Evolutionary conservation across 1,139 yeast species (phyloP), one percentile per base, ranked within the genome.

Genomic region (Lodderomyces beijingensis): DNA sequence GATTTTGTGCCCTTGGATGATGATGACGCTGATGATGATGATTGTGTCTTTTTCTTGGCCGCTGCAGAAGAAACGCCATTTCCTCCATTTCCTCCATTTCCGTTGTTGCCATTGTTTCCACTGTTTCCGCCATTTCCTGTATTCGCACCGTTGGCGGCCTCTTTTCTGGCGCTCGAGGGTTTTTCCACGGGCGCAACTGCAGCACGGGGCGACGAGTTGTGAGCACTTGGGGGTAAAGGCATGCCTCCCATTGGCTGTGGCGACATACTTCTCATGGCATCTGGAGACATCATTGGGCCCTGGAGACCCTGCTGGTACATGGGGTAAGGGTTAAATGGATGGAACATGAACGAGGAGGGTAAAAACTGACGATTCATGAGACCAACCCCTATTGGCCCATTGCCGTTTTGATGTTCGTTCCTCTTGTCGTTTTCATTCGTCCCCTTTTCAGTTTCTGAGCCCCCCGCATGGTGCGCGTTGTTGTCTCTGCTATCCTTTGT

Each of bases 321-420:
- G 7, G 25, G 6, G 44, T 72, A 74, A 2, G 78, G 77, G 41
- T 54, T 59, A 43, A 72, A 74, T 0, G 74, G 70, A 20, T 70
- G 73, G 47, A 72, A 66, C 63, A 72, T 60, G 42, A 66, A 73
- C 2, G 52, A 43, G 17, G 64, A 49, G 2, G 62, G 50, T 4
- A 55, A 56, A 17, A 49, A 42, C 31, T 50, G 61, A 16, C 68
- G 55, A 38, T 59, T 63, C 54, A 62, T 55, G 43, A 67, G 50
- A 2, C 74, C 74, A 37, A 67, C 62, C 1, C 71, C 71, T 24
- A 39, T 42, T 2, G 67, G 66, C 6, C 59, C 50, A 29, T 35
- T 35, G 20, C 30, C 25, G 4, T 20, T 11, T 19, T 31, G 16
- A 5, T 15, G 11, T 10, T 25, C 30, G 26, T 13, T 16, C 16